These are phyloP conservation scores for Amauroascus niger DNA, from an alignment of 2,329 filamentous ascomycete species.

Conservation along the genomic window DNA sequence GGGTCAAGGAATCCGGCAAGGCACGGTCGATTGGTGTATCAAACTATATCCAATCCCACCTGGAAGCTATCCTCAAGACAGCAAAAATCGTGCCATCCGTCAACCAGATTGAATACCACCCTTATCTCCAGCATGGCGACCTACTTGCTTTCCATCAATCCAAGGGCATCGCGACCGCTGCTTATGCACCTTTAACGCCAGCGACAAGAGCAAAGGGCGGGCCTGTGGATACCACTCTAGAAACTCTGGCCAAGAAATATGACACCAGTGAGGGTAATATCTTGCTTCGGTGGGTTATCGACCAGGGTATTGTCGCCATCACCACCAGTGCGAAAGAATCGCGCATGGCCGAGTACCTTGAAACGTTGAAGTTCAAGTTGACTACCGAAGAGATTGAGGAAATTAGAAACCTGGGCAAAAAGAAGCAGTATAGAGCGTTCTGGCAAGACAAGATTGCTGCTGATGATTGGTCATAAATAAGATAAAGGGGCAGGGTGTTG, in stretches of 20 bases:
- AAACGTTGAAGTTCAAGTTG: slow-evolving; percentile 48
- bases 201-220: slow-evolving; percentile 47
- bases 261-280: slow-evolving; percentile 50
- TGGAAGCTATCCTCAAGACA: slow-evolving; percentile 43
- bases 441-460: slow-evolving; percentile 43
- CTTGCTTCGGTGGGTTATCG: slow-evolving; percentile 50
- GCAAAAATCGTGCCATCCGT: slow-evolving; percentile 35
- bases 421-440: slow-evolving; percentile 45
- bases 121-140: slow-evolving; percentile 40
- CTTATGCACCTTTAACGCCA: slow-evolving; percentile 40
- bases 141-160: slow-evolving; percentile 34
- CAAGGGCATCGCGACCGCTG: slow-evolving; percentile 35
- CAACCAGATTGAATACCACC: slow-evolving; percentile 39
- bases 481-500: no score
- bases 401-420: slow-evolving; percentile 40
- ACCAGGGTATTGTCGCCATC: slow-evolving; percentile 50
- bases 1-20: slow-evolving; percentile 47
- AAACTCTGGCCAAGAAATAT: slow-evolving; percentile 50
- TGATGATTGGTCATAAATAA: slow-evolving; percentile 36
- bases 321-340: slow-evolving; percentile 54
- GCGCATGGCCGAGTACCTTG: slow-evolving; percentile 49
- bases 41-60: slow-evolving; percentile 48
- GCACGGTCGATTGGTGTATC: slow-evolving; percentile 54
- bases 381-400: slow-evolving; percentile 49
- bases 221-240: slow-evolving; percentile 46